Conservation (phyloP, 306 rosid species). For the Echinosophora koreensis region DNA sequence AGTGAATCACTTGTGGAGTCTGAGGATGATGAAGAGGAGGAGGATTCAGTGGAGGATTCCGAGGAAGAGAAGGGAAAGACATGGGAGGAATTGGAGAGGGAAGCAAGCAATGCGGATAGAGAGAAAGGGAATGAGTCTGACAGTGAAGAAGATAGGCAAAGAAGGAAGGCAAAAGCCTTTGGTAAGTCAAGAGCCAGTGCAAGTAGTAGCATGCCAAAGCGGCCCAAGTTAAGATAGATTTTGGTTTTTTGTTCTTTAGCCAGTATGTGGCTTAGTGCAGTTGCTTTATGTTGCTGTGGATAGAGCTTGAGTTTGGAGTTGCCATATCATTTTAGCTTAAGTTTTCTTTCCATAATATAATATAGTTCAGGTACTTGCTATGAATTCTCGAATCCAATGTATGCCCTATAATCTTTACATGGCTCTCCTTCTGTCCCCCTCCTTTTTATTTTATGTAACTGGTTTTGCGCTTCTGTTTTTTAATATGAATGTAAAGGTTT, state of each 20-base stretch:
- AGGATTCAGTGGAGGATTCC: slow-evolving; percentile 48
- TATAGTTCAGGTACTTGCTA: slow-evolving; percentile 13
- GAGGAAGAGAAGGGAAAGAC: slow-evolving; percentile 71
- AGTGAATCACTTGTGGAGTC: slow-evolving; percentile 92
- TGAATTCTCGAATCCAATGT: slow-evolving; percentile 28
- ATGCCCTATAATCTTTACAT: not conserved
- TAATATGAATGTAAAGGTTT: not conserved
- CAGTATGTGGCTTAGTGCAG: slow-evolving; percentile 26
- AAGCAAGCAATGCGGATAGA: slow-evolving; percentile 93
- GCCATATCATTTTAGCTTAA: slow-evolving; percentile 27
- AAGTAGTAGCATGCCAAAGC: slow-evolving; percentile 66
- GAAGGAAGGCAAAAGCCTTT: slow-evolving; percentile 84
- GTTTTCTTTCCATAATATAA: slow-evolving; percentile 14
- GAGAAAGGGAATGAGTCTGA: slow-evolving; percentile 82
- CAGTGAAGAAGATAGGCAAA: slow-evolving; percentile 91
- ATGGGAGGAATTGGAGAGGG: slow-evolving; percentile 98
- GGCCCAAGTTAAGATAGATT: slow-evolving; percentile 69
- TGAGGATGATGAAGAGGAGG: slow-evolving; percentile 59
- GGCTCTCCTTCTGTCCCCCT: not conserved
- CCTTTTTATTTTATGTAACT: not conserved
- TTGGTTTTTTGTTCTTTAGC: slow-evolving; percentile 1
- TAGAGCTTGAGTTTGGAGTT: slow-evolving; percentile 25
- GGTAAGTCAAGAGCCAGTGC: slow-evolving; percentile 79
- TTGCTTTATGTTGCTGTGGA: slow-evolving; percentile 16
- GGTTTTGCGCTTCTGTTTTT: not conserved